Percentiles rank a stretch among this genome's conserved stretches.
Evolutionary conservation across 2,329 filamentous ascomycete species (phyloP).

Genomic region (Penicillium sp.): DNA sequence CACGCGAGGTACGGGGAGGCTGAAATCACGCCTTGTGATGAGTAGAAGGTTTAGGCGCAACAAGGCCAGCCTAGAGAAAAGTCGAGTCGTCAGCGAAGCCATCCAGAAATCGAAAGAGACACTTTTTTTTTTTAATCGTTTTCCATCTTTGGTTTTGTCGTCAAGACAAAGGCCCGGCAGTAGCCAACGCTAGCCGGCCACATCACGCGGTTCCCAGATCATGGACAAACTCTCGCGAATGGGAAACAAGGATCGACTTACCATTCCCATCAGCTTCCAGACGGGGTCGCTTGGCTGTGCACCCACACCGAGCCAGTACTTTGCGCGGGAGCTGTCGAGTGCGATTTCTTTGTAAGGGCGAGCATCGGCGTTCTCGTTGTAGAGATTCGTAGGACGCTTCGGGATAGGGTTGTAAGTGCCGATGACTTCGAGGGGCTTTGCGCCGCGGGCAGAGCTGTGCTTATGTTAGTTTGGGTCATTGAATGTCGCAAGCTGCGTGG

Average conservation of each 20-base stretch:
- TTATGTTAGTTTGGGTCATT: conserved; percentile 8
- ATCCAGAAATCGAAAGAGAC: not conserved
- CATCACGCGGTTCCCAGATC: not conserved
- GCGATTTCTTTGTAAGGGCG: conserved; percentile 88
- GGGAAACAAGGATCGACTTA: conserved; percentile 40
- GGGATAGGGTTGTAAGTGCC: conserved; percentile 65
- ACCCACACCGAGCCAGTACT: conserved; percentile 96
- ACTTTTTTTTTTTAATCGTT: no score
- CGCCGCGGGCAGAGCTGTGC: conserved; percentile 77
- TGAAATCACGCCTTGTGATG: conserved; percentile 20
- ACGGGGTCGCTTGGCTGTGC: conserved; percentile 90
- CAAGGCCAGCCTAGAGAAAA: conserved; percentile 34
- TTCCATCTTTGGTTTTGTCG: not conserved
- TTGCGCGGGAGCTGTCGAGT: conserved; percentile 75
- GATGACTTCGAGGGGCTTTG: conserved; percentile 89
- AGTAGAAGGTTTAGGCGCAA: conserved; percentile 32
- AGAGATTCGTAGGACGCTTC: conserved; percentile 51
- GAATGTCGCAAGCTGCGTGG: not conserved
- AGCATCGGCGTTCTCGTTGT: conserved; percentile 54
- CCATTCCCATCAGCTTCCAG: conserved; percentile 84
- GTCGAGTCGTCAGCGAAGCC: conserved; percentile 3
- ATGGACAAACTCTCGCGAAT: not conserved
- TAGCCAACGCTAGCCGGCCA: not conserved
- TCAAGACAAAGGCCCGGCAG: not conserved
- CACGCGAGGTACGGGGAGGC: not conserved